phyloP scores from a whole-genome alignment of 768 basidiomycete genomes.

The Trametes elegans region DNA sequence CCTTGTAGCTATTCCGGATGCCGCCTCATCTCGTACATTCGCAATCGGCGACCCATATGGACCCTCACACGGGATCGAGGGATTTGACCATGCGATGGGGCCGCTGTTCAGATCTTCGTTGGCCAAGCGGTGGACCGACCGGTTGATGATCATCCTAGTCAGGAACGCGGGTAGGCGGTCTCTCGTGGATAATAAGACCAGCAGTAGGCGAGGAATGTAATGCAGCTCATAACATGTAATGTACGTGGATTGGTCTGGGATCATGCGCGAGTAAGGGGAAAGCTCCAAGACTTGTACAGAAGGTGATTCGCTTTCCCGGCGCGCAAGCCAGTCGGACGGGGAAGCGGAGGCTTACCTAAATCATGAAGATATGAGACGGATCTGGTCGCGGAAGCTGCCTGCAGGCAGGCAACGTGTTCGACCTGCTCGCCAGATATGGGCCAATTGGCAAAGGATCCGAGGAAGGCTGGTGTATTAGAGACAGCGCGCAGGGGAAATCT shows the following conservation, averaged over 20 bases:
- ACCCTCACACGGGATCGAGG: background rate
- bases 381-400: slow-evolving; percentile 27
- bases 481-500: slow-evolving; percentile 21
- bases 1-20: slow-evolving; percentile 10
- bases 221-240: slow-evolving; percentile 1
- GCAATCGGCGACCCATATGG: slow-evolving; percentile 3
- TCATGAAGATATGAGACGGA: slow-evolving; percentile 25
- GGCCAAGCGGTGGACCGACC: slow-evolving; percentile 8
- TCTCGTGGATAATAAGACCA: slow-evolving; percentile 1
- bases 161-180: slow-evolving; percentile 9
- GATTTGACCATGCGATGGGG: slow-evolving; percentile 7
- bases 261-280: slow-evolving; percentile 5
- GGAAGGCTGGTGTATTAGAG: slow-evolving; percentile 25
- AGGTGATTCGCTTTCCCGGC: slow-evolving; percentile 9
- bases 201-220: slow-evolving; percentile 7
- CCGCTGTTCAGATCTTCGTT: slow-evolving; percentile 8
- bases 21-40: slow-evolving; percentile 15
- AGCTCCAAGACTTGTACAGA: slow-evolving; percentile 4
- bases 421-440: slow-evolving; percentile 22
- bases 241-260: background rate
- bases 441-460: slow-evolving; percentile 28
- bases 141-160: slow-evolving; percentile 13
- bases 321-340: slow-evolving; percentile 19
- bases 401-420: slow-evolving; percentile 33
- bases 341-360: slow-evolving; percentile 28